These are phyloP conservation scores for Beta vulgaris DNA, from an alignment of 148 eudicot species.

Conservation along the genomic window DNA sequence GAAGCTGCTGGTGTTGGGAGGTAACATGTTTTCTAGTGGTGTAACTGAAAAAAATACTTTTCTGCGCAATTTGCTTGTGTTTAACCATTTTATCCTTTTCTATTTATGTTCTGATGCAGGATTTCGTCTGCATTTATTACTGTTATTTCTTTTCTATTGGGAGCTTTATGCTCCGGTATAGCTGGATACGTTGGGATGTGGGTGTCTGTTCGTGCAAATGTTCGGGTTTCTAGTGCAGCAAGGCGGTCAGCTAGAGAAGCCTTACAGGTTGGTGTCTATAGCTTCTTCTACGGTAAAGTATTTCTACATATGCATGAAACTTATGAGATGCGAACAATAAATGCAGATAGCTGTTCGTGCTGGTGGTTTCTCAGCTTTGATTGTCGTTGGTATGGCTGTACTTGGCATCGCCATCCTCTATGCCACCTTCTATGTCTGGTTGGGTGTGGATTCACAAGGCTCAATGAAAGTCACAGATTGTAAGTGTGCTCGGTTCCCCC, in stretches of 20 bases:
- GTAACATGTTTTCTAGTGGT: constrained; percentile 29
- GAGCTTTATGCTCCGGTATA: constrained; percentile 93
- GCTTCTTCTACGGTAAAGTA: constrained; percentile 14
- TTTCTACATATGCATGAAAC: constrained; percentile 17
- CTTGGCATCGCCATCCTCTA: constrained; percentile 87
- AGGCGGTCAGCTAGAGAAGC: constrained; percentile 99
- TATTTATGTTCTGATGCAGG: constrained; percentile 51
- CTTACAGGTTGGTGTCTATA: constrained; percentile 57
- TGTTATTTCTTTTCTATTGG: constrained; percentile 84
- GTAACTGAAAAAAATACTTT: background rate
- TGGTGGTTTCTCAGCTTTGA: constrained; percentile 93
- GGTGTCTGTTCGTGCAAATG: constrained; percentile 99
- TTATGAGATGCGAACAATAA: background rate
- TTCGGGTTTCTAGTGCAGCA: constrained; percentile 96
- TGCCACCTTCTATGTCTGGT: constrained; percentile 91
- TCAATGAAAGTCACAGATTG: constrained; percentile 91
- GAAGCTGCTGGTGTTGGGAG: constrained; percentile 93
- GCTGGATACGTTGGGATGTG: constrained; percentile 99
- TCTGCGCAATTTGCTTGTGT: constrained; percentile 7
- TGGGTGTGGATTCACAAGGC: constrained; percentile 81
- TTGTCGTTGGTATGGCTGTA: constrained; percentile 98
- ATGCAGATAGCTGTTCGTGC: constrained; percentile 97
- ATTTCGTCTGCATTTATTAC: constrained; percentile 79
- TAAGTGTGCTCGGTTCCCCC: constrained; percentile 33
- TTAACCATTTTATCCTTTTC: constrained; percentile 4